Evolutionary conservation across 2,329 filamentous ascomycete genomes (phyloP).

Genomic region (Rhinocladiella mackenziei): DNA sequence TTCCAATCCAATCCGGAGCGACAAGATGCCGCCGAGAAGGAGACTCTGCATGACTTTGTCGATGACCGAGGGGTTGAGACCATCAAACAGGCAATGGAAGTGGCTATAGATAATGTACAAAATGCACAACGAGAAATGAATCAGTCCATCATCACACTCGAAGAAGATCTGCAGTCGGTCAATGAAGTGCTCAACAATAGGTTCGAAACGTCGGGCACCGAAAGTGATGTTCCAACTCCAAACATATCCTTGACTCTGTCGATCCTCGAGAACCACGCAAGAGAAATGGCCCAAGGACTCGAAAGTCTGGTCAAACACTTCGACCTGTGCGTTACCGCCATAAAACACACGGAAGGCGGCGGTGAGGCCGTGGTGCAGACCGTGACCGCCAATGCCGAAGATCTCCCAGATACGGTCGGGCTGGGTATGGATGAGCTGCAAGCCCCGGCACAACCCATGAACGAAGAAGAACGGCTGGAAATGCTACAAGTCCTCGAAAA

Average conservation of each 20-base stretch:
- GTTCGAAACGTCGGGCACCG: constrained; percentile 28
- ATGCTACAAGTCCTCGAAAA: constrained; percentile 72
- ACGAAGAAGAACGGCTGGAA: constrained; percentile 69
- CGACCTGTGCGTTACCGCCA: constrained; percentile 85
- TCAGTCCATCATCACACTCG: constrained; percentile 60
- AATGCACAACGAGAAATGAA: constrained; percentile 56
- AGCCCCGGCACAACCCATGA: constrained; percentile 64
- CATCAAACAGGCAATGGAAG: constrained; percentile 53
- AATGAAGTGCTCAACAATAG: constrained; percentile 50
- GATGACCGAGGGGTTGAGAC: constrained; percentile 59
- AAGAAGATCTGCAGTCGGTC: constrained; percentile 66
- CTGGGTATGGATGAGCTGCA: constrained; percentile 34
- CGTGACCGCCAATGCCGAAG: constrained; percentile 51
- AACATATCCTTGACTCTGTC: constrained; percentile 54
- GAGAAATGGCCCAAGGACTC: constrained; percentile 75
- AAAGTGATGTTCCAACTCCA: constrained; percentile 36
- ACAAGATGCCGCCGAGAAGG: constrained; percentile 37
- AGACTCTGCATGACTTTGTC: constrained; percentile 63
- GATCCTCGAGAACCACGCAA: constrained; percentile 67
- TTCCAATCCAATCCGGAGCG: constrained; percentile 40
- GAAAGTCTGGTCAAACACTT: constrained; percentile 82
- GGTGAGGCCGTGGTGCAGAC: constrained; percentile 64
- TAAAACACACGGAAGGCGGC: constrained; percentile 82
- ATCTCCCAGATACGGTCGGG: constrained; percentile 53
- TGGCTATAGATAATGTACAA: constrained; percentile 59